phyloP scores from a whole-genome alignment of 2,329 filamentous ascomycete species.

The Penicillium polonicum region DNA sequence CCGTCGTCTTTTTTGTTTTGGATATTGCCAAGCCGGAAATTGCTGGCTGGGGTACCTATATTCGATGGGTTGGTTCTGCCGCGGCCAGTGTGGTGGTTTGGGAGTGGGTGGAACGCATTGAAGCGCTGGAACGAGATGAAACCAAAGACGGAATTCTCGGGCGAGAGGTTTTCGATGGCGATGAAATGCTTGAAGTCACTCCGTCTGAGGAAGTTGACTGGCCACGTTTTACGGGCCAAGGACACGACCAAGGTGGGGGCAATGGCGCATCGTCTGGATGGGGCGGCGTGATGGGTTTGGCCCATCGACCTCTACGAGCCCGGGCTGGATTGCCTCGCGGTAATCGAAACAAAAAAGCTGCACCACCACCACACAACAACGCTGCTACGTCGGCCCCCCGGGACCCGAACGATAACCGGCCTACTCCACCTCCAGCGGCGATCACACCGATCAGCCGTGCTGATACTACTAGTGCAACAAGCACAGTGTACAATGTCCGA shows the following conservation, averaged over 20 bases:
- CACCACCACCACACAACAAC: constrained; percentile 9
- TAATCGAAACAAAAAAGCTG: constrained; percentile 20
- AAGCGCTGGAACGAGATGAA: constrained; percentile 86
- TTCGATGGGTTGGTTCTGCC: constrained; percentile 92
- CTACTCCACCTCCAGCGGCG: constrained; percentile 48
- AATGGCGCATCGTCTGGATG: constrained; percentile 39
- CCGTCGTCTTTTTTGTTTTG: constrained; percentile 88
- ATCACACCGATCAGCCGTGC: constrained; percentile 59
- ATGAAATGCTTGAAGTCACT: constrained; percentile 79
- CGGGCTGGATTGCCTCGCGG: constrained; percentile 32
- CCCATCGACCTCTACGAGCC: constrained; percentile 38
- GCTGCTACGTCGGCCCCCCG: constrained; percentile 14
- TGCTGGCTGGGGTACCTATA: constrained; percentile 91
- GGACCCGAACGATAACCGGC: constrained; percentile 24
- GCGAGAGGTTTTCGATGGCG: constrained; percentile 87
- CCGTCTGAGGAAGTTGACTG: constrained; percentile 58
- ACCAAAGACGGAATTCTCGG: constrained; percentile 91
- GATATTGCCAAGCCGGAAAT: constrained; percentile 84
- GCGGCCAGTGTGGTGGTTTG: constrained; percentile 95
- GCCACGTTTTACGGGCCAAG: constrained; percentile 36
- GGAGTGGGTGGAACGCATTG: constrained; percentile 97
- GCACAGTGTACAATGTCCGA: constrained; percentile 63
- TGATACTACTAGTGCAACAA: constrained; percentile 62
- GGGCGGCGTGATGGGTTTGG: constrained; percentile 39
- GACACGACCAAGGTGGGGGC: constrained; percentile 42